Conservation (phyloP, 2,329 filamentous ascomycete species). For the Dothistroma pini region DNA sequence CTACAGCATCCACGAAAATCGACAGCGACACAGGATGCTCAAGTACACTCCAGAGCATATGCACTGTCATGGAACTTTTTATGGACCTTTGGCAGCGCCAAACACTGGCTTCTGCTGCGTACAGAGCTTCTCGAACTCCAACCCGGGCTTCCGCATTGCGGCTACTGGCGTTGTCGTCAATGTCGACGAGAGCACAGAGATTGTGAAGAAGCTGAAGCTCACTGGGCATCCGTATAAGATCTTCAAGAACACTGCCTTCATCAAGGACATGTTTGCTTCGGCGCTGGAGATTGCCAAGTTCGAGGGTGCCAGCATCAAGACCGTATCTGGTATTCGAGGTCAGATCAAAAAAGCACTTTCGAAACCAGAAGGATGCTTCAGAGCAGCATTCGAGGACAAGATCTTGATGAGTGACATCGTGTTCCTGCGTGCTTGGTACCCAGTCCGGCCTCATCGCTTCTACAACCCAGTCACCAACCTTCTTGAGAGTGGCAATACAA, state of each 20-base stretch:
- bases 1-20: constrained; percentile 91
- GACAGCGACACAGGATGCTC: constrained; percentile 92
- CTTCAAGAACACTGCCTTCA: constrained; percentile 98
- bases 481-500: constrained; percentile 54
- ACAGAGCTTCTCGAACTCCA: constrained; percentile 79
- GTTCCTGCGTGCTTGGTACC: constrained; percentile 95
- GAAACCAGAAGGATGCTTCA: constrained; percentile 92
- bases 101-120: constrained; percentile 96
- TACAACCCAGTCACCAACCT: constrained; percentile 96
- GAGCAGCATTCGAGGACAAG: constrained; percentile 98
- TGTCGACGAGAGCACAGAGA: constrained; percentile 93
- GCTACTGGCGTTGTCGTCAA: constrained; percentile 90
- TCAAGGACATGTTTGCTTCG: constrained; percentile 97
- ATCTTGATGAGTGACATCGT: constrained; percentile 95
- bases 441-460: constrained; percentile 90
- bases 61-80: constrained; percentile 97
- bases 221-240: constrained; percentile 94
- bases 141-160: constrained; percentile 87
- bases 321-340: constrained; percentile 89
- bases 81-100: constrained; percentile 88
- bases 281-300: constrained; percentile 96
- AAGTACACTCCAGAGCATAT: constrained; percentile 99
- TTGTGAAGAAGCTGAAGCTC: constrained; percentile 98
- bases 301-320: constrained; percentile 91
- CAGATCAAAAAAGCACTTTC: constrained; percentile 95